These are phyloP conservation scores for Neurospora sp. DNA, from an alignment of 495 filamentous ascomycete genomes.

Conservation along the genomic window DNA sequence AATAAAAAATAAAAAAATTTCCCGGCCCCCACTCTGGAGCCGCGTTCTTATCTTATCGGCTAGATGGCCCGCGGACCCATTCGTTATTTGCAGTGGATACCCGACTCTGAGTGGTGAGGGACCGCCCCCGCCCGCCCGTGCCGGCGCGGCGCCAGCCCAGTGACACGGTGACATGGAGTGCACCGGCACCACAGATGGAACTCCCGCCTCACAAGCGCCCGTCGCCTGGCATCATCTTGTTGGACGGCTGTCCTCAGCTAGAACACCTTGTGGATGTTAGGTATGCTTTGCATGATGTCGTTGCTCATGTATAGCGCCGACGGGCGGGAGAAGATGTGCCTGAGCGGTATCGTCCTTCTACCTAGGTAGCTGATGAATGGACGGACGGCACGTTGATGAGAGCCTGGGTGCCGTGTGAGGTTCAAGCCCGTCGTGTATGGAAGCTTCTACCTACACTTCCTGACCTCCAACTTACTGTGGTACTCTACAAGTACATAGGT, in stretches of 20 bases:
- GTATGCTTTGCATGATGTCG: background rate
- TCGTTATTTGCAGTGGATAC: background rate
- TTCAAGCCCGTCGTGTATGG: background rate
- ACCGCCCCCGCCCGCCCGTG: background rate
- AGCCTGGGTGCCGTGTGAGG: background rate
- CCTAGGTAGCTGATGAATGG: background rate
- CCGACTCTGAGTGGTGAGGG: background rate
- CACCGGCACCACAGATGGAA: background rate
- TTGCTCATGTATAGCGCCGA: background rate
- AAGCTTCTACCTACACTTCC: background rate
- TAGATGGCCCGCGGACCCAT: background rate
- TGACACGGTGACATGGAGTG: background rate
- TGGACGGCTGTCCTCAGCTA: background rate
- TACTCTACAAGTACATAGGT: background rate
- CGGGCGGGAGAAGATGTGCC: background rate
- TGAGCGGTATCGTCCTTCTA: background rate
- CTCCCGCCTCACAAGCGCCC: background rate
- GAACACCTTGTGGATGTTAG: background rate
- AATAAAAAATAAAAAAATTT: background rate
- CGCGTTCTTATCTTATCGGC: background rate
- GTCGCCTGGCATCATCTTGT: background rate
- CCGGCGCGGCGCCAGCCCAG: background rate
- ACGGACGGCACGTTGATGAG: background rate
- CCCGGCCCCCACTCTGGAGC: background rate
- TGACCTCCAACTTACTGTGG: background rate